Base-by-base conservation (phyloP, 2,329 filamentous ascomycete species). In the Fusarium camptoceras region DNA sequence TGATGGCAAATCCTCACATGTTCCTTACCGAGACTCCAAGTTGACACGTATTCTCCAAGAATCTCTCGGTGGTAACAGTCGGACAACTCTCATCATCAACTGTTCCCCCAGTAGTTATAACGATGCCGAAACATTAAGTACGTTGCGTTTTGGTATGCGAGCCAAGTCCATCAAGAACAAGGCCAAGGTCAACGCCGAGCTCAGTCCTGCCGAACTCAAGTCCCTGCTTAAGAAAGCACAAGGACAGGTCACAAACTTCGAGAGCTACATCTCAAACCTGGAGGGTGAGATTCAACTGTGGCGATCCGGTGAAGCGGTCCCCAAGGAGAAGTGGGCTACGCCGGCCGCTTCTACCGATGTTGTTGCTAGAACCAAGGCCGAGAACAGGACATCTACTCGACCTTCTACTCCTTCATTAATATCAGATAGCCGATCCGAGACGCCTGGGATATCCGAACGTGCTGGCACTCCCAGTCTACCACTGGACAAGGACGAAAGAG, bases 91-190 rank as follows among this genome's bases (percentile, higher is more conserved):
- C 66, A 98, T 99, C 76, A 97, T 99, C 85, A 98, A 98, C 81
- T 98, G 94, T 80, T 98, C 96, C n/a, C 96, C 96, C 3, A 97
- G 93, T 83, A 97, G 94, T 78, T 98, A 98, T 85, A 98, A 99
- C 84, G 95, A 98, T 82, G 89, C 91, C 57, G 96, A 99, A 83
- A 98, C 96, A 0, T 83, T 98, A 50, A 92, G 94, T 71, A 99
- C 96, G 1, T 83, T 99, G 65, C 89, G 94, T 47, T 99, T 98
- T 78, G 96, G 96, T 84, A 97, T 96, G 82, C 88, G 96, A 79
- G 96, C 96, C 61, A 99, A 99, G 85, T 93, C 94, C 0, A 99
- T 99, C 85, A 98, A 98, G 91, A 98, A 98, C 86, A 98, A 98
- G 87, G 96, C 96, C 81, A 99, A 98, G 91, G 92, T 99, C 87